Conservation (phyloP, 495 filamentous ascomycete species). For the Cercophora scortea region DNA sequence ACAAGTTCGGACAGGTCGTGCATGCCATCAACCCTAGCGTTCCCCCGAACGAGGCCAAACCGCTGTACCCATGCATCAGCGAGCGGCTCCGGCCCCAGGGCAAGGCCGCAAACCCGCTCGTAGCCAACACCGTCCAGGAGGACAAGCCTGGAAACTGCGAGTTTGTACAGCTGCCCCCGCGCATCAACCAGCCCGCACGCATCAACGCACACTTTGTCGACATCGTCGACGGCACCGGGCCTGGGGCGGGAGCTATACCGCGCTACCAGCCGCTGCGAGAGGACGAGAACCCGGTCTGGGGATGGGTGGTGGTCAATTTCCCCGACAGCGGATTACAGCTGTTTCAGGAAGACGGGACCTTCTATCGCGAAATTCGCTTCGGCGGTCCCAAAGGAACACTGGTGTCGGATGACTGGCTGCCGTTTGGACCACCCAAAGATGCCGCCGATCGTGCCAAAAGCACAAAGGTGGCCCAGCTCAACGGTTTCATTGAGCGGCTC, state of each 20-base stretch:
- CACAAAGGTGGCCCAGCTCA: too few relatives aligned
- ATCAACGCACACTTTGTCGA: constrained; percentile 30
- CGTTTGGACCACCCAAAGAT: constrained; percentile 25
- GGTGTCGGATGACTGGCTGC: constrained; percentile 23
- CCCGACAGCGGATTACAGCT: constrained; percentile 40
- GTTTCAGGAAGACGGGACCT: constrained; percentile 40
- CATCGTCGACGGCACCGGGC: background rate
- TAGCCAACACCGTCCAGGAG: too few relatives aligned
- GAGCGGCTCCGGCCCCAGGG: constrained; percentile 12
- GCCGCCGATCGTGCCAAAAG: background rate
- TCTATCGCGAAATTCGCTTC: constrained; percentile 42
- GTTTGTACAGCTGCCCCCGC: constrained; percentile 38
- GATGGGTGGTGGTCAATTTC: constrained; percentile 49
- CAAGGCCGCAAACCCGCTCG: too few relatives aligned
- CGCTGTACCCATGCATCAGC: constrained; percentile 24
- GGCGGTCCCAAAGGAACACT: constrained; percentile 16
- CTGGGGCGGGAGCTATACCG: constrained; percentile 5
- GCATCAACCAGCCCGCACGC: constrained; percentile 43
- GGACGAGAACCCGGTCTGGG: constrained; percentile 46
- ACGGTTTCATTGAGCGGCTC: too few relatives aligned
- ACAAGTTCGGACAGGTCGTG: constrained; percentile 45
- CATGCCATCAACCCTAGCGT: constrained; percentile 24
- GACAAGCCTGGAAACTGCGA: constrained; percentile 7
- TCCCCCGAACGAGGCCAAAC: constrained; percentile 21
- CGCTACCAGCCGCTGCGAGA: constrained; percentile 21